Base-by-base conservation (phyloP, 2,329 filamentous ascomycete genomes). In the Xylariales sp. region DNA sequence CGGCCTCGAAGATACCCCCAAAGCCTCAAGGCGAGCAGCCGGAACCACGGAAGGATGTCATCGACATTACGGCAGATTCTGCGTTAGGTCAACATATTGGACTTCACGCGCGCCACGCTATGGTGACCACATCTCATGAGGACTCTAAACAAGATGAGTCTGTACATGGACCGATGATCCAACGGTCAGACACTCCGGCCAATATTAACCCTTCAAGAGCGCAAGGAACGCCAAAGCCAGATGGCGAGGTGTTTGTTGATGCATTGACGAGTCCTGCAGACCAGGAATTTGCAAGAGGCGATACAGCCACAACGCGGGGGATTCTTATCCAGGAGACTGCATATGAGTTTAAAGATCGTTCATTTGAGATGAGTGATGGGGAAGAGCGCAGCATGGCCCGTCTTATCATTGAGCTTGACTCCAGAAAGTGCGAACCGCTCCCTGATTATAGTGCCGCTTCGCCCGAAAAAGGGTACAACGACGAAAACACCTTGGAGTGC, bases 341-440 rank as follows among this genome's bases (percentile, higher is more conserved):
- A 32, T 18, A 23, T 34, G 30, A 57, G 4, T 53, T 64, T 4
- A 73, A 75, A 52, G 72, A 75, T 36, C 69, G 66, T 12, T 79
- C 77, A 49, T 79, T 79, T 48, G 77, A 77, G 34, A 71, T 77
- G 60, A 78, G 77, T 56, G 74, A 77, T 46, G 80, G 76, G 6
- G 84, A 84, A 54, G 84, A 87, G 65, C 80, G 78, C 41, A 83
- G 83, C 70, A 80, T 86, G 73, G 76, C 84, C 56, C 80, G 82
- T 58, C 78, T 87, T 5, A 81, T 84, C 3, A 81, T 83, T n/a
- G 84, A 86, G 70, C 75, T 87, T 8, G 85, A 86, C 69, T 80
- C 82, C 32, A 79, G 77, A 28, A 79, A 77, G 56, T 78, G 78
- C 66, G 73, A 78, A 12, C 73, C 76, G 18, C 69, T 72, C 34